These are phyloP conservation scores for Backusella tarrabulga DNA, from an alignment of 192 early-diverging fungal genomes.

Conservation along the genomic window DNA sequence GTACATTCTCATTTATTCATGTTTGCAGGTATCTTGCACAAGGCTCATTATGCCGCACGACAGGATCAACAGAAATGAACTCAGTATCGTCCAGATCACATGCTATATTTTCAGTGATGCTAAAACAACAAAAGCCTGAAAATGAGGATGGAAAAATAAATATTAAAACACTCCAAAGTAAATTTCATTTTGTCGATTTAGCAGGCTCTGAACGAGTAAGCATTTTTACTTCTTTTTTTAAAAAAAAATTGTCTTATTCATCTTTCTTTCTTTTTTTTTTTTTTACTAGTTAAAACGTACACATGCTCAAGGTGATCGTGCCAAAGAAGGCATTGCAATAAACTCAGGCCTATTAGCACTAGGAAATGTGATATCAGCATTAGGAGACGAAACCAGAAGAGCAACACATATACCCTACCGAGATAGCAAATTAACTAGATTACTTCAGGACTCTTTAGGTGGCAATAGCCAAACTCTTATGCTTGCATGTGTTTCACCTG, in stretches of 20 bases:
- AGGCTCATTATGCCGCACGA: slow-evolving; percentile 58
- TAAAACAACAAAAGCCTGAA: slow-evolving; percentile 69
- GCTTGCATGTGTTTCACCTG: slow-evolving; percentile 89
- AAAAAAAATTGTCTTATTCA: not conserved
- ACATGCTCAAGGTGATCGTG: slow-evolving; percentile 87
- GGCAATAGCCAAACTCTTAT: slow-evolving; percentile 93
- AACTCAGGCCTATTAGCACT: slow-evolving; percentile 93
- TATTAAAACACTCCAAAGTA: slow-evolving; percentile 37
- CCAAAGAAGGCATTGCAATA: slow-evolving; percentile 96
- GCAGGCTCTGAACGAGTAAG: slow-evolving; percentile 89
- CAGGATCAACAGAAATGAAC: slow-evolving; percentile 96
- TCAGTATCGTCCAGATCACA: slow-evolving; percentile 91
- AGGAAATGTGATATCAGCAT: slow-evolving; percentile 94
- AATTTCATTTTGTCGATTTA: slow-evolving; percentile 98
- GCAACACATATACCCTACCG: slow-evolving; percentile 89
- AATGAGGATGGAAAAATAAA: slow-evolving; percentile 30
- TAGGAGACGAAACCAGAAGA: slow-evolving; percentile 72
- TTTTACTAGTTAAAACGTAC: slow-evolving; percentile 77
- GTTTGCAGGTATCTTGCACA: slow-evolving; percentile 48
- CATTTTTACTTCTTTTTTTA: not conserved
- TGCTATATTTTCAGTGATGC: slow-evolving; percentile 90
- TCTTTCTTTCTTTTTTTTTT: not conserved
- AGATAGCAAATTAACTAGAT: slow-evolving; percentile 94
- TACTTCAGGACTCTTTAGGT: slow-evolving; percentile 95
- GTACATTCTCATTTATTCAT: not conserved